Evolutionary conservation across 768 basidiomycete species (phyloP), one percentile per base, ranked within the genome.

Genomic region (Boletus sp.): DNA sequence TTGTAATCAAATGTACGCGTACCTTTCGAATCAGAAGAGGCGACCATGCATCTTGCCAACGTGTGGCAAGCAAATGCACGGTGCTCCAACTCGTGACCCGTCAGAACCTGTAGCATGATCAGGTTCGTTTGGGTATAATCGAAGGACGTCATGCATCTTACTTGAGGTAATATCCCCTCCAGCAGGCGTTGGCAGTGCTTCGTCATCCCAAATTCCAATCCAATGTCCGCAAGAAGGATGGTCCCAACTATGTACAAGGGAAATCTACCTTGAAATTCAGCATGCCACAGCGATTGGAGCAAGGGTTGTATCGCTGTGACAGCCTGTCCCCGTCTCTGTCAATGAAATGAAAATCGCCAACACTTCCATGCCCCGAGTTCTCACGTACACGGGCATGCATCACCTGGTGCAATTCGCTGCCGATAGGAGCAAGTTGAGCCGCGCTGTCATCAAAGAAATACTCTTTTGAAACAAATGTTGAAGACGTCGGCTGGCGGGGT

Each of bases 161-260:
- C 92, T 75, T 93, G 92, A 20, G 92, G 92, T 78, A 93, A 81
- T 46, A 92, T 83, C 57, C 89, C 90, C 47, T 91, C 86, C 46
- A 94, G 63, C 49, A 92, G 78, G 55, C 77, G 79, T 60, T 75
- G 77, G 55, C 83, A 85, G 57, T 83, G 79, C 64, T 82, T 81
- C 14, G 86, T 80, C 81, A 92, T 83, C 15, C 85, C 87, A 66
- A 89, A 87, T 63, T 92, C 89, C 18, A 93, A 72, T 8, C 85
- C 83, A 58, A 90, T 73, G 64, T 94, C 92, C 1, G 92, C 92
- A 18, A 94, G 79, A 33, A 92, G 68, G 57, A 89, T 78, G 33
- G 89, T 78, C 1, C 83, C 86, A 4, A 83, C 82, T 54, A 92
- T 79, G 64, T 93, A 90, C 24, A 84, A 68, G 15, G 79, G 77